Evolutionary conservation across 2,329 filamentous ascomycete species (phyloP).

Genomic region (Xylariaceae sp.): DNA sequence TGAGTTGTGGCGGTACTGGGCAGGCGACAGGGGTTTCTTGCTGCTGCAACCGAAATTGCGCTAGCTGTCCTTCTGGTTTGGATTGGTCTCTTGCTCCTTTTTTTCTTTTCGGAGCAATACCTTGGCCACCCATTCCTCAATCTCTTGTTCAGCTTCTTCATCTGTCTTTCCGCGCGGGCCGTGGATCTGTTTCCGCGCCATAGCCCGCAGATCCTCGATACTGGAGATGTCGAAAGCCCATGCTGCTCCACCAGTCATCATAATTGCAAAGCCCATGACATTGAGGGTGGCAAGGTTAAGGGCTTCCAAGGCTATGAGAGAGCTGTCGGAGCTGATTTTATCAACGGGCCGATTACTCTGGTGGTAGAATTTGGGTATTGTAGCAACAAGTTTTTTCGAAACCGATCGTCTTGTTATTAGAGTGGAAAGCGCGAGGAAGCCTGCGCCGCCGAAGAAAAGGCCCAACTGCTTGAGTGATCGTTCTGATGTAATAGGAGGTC

Average conservation of each 20-base stretch:
- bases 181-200: conserved; percentile 42
- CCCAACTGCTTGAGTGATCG: conserved; percentile 60
- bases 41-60: no score
- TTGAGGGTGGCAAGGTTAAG: conserved; percentile 85
- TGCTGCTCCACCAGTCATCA: conserved; percentile 67
- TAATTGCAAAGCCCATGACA: conserved; percentile 69
- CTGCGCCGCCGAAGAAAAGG: conserved; percentile 69
- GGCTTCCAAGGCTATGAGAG: conserved; percentile 74
- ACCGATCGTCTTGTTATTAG: conserved; percentile 69
- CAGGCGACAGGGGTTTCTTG: neutral
- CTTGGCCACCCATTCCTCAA: conserved; percentile 59
- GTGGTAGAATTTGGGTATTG: conserved; percentile 68
- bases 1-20: neutral
- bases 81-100: conserved; percentile 29
- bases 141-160: conserved; percentile 54
- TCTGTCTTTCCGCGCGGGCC: conserved; percentile 34
- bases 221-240: conserved; percentile 75
- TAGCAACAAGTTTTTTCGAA: conserved; percentile 54
- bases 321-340: conserved; percentile 55
- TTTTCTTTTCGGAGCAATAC: conserved; percentile 50
- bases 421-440: conserved; percentile 70
- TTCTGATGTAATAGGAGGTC: conserved; percentile 34
- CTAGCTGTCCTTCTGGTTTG: neutral
- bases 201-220: conserved; percentile 58
- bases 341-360: conserved; percentile 47